phyloP scores from a whole-genome alignment of 1,284 basidiomycete genomes.

The Gymnopus androsaceus region DNA sequence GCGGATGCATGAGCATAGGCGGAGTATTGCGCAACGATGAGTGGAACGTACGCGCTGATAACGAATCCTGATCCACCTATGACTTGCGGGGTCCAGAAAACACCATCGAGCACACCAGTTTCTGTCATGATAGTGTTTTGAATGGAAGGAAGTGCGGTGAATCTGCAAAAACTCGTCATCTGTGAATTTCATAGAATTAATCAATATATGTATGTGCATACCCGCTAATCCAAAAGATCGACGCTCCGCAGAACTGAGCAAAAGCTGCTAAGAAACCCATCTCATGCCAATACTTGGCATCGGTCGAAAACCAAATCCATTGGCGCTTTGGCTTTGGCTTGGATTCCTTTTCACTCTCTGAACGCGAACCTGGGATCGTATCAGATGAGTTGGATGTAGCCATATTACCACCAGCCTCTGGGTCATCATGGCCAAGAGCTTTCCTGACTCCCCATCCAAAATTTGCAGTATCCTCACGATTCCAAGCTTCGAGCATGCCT shows the following conservation, averaged over 20 bases:
- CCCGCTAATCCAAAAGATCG: constrained; percentile 55
- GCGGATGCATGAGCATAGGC: no score
- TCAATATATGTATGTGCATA: no score
- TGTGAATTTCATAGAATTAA: no score
- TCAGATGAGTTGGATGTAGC: background rate
- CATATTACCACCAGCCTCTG: background rate
- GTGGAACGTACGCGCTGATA: constrained; percentile 37
- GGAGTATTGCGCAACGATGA: no score
- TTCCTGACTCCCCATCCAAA: constrained; percentile 36
- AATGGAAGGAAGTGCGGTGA: constrained; percentile 50
- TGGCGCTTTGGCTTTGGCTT: constrained; percentile 13
- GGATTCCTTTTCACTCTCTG: background rate
- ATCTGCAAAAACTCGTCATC: no score
- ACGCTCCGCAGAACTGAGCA: constrained; percentile 53
- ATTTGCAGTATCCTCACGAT: constrained; percentile 35
- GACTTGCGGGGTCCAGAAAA: constrained; percentile 58
- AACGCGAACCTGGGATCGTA: no score
- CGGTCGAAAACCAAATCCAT: constrained; percentile 41
- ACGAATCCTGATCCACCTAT: constrained; percentile 53
- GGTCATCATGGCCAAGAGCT: constrained; percentile 11
- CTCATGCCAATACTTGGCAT: constrained; percentile 50
- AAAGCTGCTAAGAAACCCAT: constrained; percentile 55
- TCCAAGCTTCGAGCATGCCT: constrained; percentile 51
- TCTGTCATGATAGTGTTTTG: constrained; percentile 43
- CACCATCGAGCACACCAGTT: constrained; percentile 38